Evolutionary conservation across 2,329 filamentous ascomycete species (phyloP).

Genomic region (Teratosphaeria destructans): DNA sequence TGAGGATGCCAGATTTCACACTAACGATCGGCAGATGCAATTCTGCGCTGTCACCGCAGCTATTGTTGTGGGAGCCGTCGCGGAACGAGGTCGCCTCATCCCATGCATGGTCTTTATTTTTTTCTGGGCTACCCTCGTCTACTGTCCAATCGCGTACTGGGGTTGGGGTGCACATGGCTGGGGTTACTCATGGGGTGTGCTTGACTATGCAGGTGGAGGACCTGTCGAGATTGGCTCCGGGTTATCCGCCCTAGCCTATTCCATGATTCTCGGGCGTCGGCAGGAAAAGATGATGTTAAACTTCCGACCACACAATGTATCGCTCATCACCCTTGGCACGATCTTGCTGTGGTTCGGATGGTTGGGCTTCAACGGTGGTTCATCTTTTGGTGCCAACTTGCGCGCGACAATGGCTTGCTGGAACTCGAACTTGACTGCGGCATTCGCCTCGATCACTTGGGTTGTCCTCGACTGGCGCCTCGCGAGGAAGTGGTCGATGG

Average conservation of each 20-base stretch:
- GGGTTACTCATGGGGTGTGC: constrained; percentile 79
- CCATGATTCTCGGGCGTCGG: constrained; percentile 85
- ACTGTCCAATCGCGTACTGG: constrained; percentile 95
- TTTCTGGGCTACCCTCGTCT: constrained; percentile 93
- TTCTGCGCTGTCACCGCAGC: constrained; percentile 89
- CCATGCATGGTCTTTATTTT: constrained; percentile 94
- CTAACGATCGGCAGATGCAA: constrained; percentile 59
- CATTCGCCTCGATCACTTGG: constrained; percentile 89
- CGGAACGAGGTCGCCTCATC: constrained; percentile 84
- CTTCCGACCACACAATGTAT: constrained; percentile 98
- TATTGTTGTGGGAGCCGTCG: constrained; percentile 83
- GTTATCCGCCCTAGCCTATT: constrained; percentile 87
- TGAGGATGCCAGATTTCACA: not conserved
- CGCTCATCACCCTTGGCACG: constrained; percentile 89
- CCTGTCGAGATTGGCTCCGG: constrained; percentile 96
- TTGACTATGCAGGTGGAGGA: constrained; percentile 93
- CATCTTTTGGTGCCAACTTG: constrained; percentile 64
- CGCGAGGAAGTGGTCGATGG: constrained; percentile 87
- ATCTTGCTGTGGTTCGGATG: constrained; percentile 97
- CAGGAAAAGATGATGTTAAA: constrained; percentile 99
- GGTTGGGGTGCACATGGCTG: constrained; percentile 92
- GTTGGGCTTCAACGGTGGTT: constrained; percentile 98
- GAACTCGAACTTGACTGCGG: constrained; percentile 91
- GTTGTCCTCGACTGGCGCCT: constrained; percentile 91
- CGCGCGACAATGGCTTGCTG: constrained; percentile 94